Conservation (phyloP, 139 green algal species). For the Tetraselmis striata region DNA sequence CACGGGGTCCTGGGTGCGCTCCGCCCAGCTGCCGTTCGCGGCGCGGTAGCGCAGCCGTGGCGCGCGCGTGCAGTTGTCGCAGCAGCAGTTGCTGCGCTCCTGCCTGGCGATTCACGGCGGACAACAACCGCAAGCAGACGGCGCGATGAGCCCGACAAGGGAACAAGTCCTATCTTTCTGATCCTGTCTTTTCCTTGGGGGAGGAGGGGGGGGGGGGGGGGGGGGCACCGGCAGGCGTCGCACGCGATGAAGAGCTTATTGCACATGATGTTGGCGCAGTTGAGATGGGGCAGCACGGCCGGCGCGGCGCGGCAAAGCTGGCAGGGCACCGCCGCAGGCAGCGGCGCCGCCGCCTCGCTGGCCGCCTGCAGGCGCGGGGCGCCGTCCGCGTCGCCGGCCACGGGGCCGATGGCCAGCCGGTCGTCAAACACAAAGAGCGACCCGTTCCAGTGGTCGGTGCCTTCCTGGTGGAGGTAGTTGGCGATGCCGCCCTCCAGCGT, state of each 20-base stretch:
- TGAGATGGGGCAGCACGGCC: constrained; percentile 78
- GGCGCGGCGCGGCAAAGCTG: constrained; percentile 49
- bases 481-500: constrained; percentile 88
- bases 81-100: background rate
- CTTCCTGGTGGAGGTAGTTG: constrained; percentile 38
- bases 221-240: constrained; percentile 30
- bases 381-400: background rate
- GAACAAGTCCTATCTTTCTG: too few species aligned
- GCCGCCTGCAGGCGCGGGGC: background rate
- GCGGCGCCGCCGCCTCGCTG: background rate
- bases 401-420: constrained; percentile 44
- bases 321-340: constrained; percentile 58
- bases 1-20: background rate
- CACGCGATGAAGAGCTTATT: constrained; percentile 89
- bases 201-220: too few species aligned
- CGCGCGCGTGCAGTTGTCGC: background rate
- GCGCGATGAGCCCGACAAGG: too few species aligned
- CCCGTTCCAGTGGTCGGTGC: constrained; percentile 70
- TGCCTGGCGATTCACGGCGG: too few species aligned
- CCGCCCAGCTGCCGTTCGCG: background rate
- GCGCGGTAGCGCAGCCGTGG: background rate
- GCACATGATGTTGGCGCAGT: constrained; percentile 88
- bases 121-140: too few species aligned
- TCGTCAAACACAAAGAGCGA: constrained; percentile 95
- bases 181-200: too few species aligned